Conservation (phyloP, 2,329 filamentous ascomycete genomes). For the Botryosphaeria dothidea region DNA sequence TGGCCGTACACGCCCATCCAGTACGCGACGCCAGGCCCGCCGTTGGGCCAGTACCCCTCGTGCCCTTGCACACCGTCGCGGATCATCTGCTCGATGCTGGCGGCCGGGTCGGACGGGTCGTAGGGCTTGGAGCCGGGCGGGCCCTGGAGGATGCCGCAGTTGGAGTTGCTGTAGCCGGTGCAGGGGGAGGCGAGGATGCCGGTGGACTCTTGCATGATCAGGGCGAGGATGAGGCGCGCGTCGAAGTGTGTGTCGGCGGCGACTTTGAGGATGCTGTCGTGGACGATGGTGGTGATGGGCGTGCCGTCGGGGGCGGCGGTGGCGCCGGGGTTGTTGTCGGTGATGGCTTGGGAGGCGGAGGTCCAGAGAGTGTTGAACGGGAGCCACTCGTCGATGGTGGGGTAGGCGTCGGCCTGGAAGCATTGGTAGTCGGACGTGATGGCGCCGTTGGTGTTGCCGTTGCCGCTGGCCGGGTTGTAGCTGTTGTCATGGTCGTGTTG, state of each 20-base stretch:
- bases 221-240: slow-evolving; percentile 24
- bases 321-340: not conserved
- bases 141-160: slow-evolving; percentile 26
- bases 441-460: not conserved
- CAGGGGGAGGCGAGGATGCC: slow-evolving; percentile 23
- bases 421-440: slow-evolving; percentile 6
- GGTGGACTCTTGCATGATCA: slow-evolving; percentile 24
- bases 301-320: not conserved
- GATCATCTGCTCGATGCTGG: slow-evolving; percentile 25
- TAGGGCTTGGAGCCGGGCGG: slow-evolving; percentile 19
- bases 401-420: not conserved
- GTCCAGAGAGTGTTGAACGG: slow-evolving; percentile 10
- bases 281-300: not conserved
- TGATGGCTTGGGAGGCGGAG: not conserved
- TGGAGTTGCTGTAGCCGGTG: slow-evolving; percentile 22
- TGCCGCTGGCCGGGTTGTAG: not conserved
- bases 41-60: not conserved
- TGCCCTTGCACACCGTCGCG: slow-evolving; percentile 23
- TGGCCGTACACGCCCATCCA: slow-evolving; percentile 12
- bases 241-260: slow-evolving; percentile 21
- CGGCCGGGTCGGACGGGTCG: slow-evolving; percentile 16
- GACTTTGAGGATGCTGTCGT: slow-evolving; percentile 17
- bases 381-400: not conserved
- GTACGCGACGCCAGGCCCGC: slow-evolving; percentile 20
- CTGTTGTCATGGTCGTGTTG: not conserved